Conservation (phyloP, 2,329 filamentous ascomycete species). For the Colletotrichum falcatum region DNA sequence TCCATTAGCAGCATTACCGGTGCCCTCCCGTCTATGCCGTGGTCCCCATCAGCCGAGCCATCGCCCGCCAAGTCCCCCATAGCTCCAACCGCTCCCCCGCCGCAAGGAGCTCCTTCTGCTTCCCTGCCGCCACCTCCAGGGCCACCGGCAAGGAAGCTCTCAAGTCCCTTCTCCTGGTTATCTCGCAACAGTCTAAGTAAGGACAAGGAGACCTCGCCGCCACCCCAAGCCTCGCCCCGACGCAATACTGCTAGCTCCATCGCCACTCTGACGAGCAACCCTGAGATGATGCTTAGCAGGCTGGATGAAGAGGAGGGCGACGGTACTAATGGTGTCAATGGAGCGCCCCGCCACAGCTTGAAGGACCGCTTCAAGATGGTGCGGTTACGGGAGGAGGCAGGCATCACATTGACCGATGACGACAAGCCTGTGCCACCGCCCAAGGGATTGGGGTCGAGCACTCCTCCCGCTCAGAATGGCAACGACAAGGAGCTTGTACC, state of each 20-base stretch:
- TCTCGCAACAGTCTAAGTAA: constrained; percentile 75
- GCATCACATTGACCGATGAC: constrained; percentile 66
- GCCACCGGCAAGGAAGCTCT: constrained; percentile 76
- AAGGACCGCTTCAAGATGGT: constrained; percentile 84
- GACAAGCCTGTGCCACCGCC: constrained; percentile 51
- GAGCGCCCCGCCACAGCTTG: constrained; percentile 70
- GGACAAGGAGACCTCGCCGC: constrained; percentile 66
- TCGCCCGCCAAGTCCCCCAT: constrained; percentile 60
- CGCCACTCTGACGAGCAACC: constrained; percentile 82
- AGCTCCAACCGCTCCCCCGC: constrained; percentile 50
- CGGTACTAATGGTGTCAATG: constrained; percentile 53
- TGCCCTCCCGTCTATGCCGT: constrained; percentile 78
- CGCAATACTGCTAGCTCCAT: constrained; percentile 86
- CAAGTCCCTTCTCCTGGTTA: constrained; percentile 89
- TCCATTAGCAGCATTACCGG: constrained; percentile 79
- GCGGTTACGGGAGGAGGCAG: constrained; percentile 79
- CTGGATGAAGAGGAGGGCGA: constrained; percentile 78
- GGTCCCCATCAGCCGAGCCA: constrained; percentile 70
- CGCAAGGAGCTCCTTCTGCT: constrained; percentile 46
- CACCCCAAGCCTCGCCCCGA: constrained; percentile 58
- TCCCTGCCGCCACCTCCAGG: constrained; percentile 50
- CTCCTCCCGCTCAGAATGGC: constrained; percentile 44
- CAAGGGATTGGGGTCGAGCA: constrained; percentile 43
- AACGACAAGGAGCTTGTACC: constrained; percentile 32
- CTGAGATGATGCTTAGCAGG: constrained; percentile 81